These are phyloP conservation scores for Neurospora crassa DNA, from an alignment of 2,329 filamentous ascomycete species.

Conservation along the genomic window DNA sequence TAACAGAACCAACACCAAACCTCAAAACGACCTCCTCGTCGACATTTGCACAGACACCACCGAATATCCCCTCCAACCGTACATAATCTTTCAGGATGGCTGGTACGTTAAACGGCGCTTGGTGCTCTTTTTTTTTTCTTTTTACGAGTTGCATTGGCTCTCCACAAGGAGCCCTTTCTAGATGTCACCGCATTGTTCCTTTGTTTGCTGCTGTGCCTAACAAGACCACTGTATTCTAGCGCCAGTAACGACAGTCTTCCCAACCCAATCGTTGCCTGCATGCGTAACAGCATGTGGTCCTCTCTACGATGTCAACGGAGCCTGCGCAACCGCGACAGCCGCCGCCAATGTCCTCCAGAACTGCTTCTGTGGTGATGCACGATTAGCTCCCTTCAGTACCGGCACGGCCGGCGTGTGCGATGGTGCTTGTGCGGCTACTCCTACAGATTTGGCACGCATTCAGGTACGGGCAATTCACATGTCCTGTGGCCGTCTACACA, in stretches of 20 bases:
- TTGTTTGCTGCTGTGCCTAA: background rate
- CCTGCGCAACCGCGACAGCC: constrained; percentile 43
- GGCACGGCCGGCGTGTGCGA: constrained; percentile 54
- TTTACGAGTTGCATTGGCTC: background rate
- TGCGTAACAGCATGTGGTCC: constrained; percentile 51
- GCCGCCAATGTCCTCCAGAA: constrained; percentile 46
- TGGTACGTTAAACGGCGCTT: background rate
- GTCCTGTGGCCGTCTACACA: background rate
- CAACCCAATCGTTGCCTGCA: constrained; percentile 48
- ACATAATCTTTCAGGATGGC: background rate
- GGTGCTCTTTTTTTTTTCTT: background rate
- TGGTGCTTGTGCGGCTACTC: constrained; percentile 39
- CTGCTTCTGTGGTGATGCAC: constrained; percentile 64
- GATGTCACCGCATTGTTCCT: background rate
- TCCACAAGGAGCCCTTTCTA: background rate
- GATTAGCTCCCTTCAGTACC: constrained; percentile 48
- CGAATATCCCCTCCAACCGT: background rate
- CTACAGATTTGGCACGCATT: constrained; percentile 46
- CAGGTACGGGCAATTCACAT: constrained; percentile 22
- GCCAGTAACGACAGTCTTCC: constrained; percentile 41
- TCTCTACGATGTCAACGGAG: constrained; percentile 61
- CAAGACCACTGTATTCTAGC: background rate
- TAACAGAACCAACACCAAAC: background rate
- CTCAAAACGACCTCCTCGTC: background rate
- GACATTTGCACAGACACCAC: background rate